phyloP scores from a whole-genome alignment of 345 rosid species.

The Salix udensis region DNA sequence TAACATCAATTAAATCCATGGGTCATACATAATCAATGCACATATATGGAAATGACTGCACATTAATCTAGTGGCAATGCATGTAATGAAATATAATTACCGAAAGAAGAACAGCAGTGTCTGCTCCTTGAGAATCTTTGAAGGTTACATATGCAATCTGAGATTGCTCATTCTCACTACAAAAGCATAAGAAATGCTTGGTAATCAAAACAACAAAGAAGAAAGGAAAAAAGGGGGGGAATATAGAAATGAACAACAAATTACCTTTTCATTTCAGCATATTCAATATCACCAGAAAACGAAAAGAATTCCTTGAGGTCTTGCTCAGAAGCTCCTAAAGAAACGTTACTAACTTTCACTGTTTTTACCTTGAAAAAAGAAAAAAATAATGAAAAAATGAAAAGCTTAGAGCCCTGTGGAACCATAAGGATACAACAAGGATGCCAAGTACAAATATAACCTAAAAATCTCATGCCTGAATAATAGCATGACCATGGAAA shows the following conservation, averaged over 20 bases:
- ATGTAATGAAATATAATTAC: slow-evolving; percentile 33
- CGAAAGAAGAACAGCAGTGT: slow-evolving; percentile 87
- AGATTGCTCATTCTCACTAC: slow-evolving; percentile 62
- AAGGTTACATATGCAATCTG: slow-evolving; percentile 77
- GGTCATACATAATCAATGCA: background rate
- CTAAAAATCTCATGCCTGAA: background rate
- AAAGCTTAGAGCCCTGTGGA: background rate
- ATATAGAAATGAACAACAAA: slow-evolving; percentile 1
- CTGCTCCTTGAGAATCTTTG: slow-evolving; percentile 85
- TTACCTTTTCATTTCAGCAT: slow-evolving; percentile 60
- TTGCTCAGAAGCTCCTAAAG: slow-evolving; percentile 61
- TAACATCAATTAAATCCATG: background rate
- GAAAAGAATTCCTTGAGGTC: slow-evolving; percentile 92
- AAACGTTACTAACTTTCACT: slow-evolving; percentile 72
- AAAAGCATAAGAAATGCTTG: slow-evolving; percentile 15
- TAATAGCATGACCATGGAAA: background rate
- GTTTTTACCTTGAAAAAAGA: slow-evolving; percentile 45
- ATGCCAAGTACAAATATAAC: background rate
- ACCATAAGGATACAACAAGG: background rate
- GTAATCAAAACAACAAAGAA: background rate
- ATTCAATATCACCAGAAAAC: slow-evolving; percentile 81
- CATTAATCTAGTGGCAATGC: background rate
- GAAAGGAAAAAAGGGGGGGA: background rate
- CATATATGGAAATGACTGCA: background rate
- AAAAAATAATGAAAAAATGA: background rate